Conservation (phyloP, 1,284 basidiomycete species). For the Cryptococcus sp. region DNA sequence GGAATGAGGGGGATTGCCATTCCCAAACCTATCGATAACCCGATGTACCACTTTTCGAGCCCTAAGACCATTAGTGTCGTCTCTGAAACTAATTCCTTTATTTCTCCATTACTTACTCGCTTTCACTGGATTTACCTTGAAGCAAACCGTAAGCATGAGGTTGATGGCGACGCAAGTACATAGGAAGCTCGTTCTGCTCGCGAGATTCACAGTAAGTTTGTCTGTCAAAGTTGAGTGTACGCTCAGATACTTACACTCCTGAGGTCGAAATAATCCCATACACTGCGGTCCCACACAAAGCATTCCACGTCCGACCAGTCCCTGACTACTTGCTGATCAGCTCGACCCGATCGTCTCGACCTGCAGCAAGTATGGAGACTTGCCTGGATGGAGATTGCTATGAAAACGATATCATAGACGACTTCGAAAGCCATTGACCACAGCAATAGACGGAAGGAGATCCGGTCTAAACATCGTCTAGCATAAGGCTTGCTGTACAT, state of each 20-base stretch:
- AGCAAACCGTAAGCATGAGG: constrained; percentile 5
- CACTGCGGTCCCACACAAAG: neutral
- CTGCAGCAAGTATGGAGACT: neutral
- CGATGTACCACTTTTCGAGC: constrained; percentile 22
- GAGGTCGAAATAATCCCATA: neutral
- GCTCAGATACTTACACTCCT: neutral
- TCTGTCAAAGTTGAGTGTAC: neutral
- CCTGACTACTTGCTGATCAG: neutral
- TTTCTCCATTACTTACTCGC: neutral
- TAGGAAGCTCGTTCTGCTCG: constrained; percentile 7
- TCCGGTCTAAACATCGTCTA: constrained; percentile 6
- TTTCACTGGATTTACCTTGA: constrained; percentile 2
- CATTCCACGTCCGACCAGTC: neutral
- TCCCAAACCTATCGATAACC: constrained; percentile 14
- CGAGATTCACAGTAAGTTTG: neutral
- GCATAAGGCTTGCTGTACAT: neutral
- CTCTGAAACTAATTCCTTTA: no score
- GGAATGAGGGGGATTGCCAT: constrained; percentile 18
- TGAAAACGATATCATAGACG: constrained; percentile 2
- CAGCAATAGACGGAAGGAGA: constrained; percentile 10
- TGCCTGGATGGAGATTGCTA: constrained; percentile 2
- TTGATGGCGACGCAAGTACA: constrained; percentile 12
- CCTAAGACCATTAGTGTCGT: constrained; percentile 1
- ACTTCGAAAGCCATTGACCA: constrained; percentile 9
- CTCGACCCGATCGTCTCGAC: neutral